Base-by-base conservation (phyloP, 2,329 filamentous ascomycete species). In the Rutstroemia sp. region DNA sequence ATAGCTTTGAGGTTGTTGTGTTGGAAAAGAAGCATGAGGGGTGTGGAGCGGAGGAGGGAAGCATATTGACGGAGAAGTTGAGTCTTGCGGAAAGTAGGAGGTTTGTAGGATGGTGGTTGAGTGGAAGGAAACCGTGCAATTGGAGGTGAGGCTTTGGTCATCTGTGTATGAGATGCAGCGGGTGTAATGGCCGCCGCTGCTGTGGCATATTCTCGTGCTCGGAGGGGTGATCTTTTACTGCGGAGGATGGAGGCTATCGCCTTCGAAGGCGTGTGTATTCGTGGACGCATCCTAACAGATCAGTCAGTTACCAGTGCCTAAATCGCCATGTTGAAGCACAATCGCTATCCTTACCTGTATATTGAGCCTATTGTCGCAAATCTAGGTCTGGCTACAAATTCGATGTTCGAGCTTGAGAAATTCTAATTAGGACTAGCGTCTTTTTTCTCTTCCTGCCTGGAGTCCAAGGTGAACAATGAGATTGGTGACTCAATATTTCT, bases 101-200 rank as follows among this genome's bases (percentile, higher is more conserved):
- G 87, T 69, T 92, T 89, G 70, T 95, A 87, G 54, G 89, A 95
- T 4, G 89, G 90, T 2, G 92, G 92, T 72, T 96, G 91, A 1
- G 84, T 87, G 0, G 84, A 69, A 52, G 81, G 78, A 63, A 76
- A 79, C 65, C 75, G 74, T 19, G 62, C 47, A 50, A 63, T 60
- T 2, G 64, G 59, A 16, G 58, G 54, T 34, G 75, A 68, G 1
- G 75, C 73, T 54, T 67, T 68, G 47, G 71, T 70, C 59, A 75
- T 77, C 62, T 78, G 76, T 25, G 77, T 71, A 54, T 78, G 72
- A 48, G 80, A 71, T 10, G 79, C 72, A 37, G 76, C 59, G 17
- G 63, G 61, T 49, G 81, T 76, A 16, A 78, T 78, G 5, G 73
- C 74, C 62, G 77, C 72, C 57, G 76, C 72, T 62, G 75, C 72